Percentiles rank a stretch among this genome's conserved stretches.
Evolutionary conservation across 1,139 yeast genomes (phyloP).

Genomic region (Eremothecium cymbalariae): DNA sequence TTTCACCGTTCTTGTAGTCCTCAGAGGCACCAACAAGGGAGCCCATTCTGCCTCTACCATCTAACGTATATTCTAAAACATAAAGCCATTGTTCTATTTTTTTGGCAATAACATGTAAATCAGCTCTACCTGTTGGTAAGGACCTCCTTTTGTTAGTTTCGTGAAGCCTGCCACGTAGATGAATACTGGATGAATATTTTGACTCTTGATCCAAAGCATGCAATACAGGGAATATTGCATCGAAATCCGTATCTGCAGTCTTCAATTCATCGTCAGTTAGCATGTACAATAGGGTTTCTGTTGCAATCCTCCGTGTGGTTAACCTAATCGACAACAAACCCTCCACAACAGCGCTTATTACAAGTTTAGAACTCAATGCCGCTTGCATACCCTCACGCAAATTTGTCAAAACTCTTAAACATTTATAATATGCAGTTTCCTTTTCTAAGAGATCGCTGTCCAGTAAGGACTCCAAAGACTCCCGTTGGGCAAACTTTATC

Average conservation of each 20-base stretch:
- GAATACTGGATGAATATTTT: conserved; percentile 52
- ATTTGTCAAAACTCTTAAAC: conserved; percentile 54
- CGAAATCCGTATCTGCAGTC: conserved; percentile 6
- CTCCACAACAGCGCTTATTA: conserved; percentile 51
- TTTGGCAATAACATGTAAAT: conserved; percentile 34
- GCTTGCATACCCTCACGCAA: conserved; percentile 49
- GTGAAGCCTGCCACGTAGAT: conserved; percentile 40
- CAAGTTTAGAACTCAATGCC: conserved; percentile 43
- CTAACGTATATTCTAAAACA: conserved; percentile 63
- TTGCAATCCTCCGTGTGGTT: conserved; percentile 69
- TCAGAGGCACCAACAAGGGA: conserved; percentile 90
- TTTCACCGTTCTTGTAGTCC: conserved; percentile 68
- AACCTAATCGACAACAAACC: conserved; percentile 57
- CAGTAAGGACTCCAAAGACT: conserved; percentile 21
- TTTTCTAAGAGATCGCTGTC: conserved; percentile 40
- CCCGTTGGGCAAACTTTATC: conserved; percentile 34
- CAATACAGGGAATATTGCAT: conserved; percentile 29
- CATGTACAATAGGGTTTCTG: conserved; percentile 60
- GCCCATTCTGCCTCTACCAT: conserved; percentile 84
- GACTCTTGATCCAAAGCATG: conserved; percentile 48
- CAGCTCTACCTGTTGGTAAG: conserved; percentile 6
- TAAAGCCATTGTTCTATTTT: conserved; percentile 83
- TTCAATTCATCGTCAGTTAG: conserved; percentile 23
- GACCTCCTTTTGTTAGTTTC: conserved; percentile 23
- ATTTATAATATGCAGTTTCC: conserved; percentile 52